Percentiles rank a stretch among this genome's conserved stretches.
Evolutionary conservation across 164 flowering plant genomes (phyloP).

Genomic region (Saururus chinensis): DNA sequence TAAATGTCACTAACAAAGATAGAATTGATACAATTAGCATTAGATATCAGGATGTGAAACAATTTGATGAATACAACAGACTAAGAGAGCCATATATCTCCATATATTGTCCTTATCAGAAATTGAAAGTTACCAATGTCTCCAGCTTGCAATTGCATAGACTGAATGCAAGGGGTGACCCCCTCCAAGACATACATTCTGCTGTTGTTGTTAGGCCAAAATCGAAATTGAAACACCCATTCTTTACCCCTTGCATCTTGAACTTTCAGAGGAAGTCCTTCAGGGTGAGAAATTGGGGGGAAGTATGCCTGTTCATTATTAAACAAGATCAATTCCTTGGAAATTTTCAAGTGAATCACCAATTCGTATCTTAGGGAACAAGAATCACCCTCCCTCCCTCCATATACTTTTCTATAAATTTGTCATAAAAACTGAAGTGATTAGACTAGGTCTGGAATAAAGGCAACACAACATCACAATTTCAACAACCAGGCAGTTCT

Average conservation of each 20-base stretch:
- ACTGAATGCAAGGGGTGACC: constrained; percentile 86
- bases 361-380: too few relatives aligned
- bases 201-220: constrained; percentile 97
- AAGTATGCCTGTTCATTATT: constrained; percentile 59
- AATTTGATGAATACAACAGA: background rate
- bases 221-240: constrained; percentile 87
- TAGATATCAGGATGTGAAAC: background rate
- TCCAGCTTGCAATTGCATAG: constrained; percentile 91
- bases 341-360: too few relatives aligned
- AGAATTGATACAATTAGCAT: background rate
- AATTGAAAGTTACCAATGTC: constrained; percentile 52
- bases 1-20: constrained; percentile 69
- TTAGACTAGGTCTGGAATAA: too few relatives aligned
- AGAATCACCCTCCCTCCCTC: too few relatives aligned
- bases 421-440: too few relatives aligned
- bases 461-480: too few relatives aligned
- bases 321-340: background rate
- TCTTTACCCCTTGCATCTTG: constrained; percentile 83
- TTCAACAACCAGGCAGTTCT: too few relatives aligned
- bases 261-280: constrained; percentile 78
- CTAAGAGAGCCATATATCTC: too few relatives aligned
- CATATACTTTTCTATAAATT: too few relatives aligned
- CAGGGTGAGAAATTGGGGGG: constrained; percentile 78
- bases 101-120: background rate
- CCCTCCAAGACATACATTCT: constrained; percentile 98